Evolutionary conservation across 208 protist species (phyloP), one percentile per base, ranked within the genome.

Genomic region (Trypanosoma boissoni): DNA sequence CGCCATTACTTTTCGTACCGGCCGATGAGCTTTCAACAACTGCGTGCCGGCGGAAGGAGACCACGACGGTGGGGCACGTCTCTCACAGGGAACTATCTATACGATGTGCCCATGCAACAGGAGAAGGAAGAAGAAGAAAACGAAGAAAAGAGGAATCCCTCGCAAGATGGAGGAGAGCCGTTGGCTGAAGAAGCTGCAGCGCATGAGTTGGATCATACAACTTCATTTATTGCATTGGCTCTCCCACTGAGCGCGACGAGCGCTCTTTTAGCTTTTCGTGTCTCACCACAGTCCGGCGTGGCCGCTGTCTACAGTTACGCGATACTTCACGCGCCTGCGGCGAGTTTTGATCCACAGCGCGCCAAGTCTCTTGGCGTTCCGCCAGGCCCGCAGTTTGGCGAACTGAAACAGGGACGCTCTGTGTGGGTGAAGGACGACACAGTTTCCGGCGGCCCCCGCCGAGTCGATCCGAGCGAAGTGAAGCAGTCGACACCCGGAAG

Each of bases 1-100:
- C 53, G 63, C 18, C 70, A 86, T 63, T 93, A 90, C 63, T 93
- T 93, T 50, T 66, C 68, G 28, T 74, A 86, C 43, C 74, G 86
- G 1, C 46, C 60, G 3, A 93, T 93, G 80, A 56, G 59, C 12
- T 86, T 93, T 39, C 72, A 80, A 18, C 63, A 75, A 41, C 64
- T 82, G 27, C 45, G 45, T 56, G 44, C 18, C 7, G 62, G 62
- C 0, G 16, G n/a, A 9, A 27, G 23, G 37, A n/a, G n/a, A n/a
- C 21, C 36, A 16, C 60, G 51, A 18, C 50, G 34, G 21, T 24
- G 49, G 21, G 24, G n/a, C 32, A 67, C 60, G 5, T 18, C 53
- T 20, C 3, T 56, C 4, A 32, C 44, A 34, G 27, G 53, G 44
- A 61, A 68, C 26, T 61, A 53, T 53, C 29, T 69, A 2, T 62